These are phyloP conservation scores for Skeletonema costatum DNA, from an alignment of 108 stramenopile species.

Conservation along the genomic window DNA sequence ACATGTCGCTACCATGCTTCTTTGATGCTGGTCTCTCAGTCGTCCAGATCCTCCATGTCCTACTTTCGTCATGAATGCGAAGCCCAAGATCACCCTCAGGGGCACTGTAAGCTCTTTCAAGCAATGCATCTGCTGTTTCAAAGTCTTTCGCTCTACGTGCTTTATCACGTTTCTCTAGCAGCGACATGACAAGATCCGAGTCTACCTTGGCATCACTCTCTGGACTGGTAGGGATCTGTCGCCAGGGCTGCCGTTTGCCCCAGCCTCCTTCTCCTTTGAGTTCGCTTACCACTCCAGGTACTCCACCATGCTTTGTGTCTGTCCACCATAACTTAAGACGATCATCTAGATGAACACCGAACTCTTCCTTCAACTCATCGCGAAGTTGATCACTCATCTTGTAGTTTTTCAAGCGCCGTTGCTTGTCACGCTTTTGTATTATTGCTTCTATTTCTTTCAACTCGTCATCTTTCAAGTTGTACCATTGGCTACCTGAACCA, in stretches of 20 bases:
- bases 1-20: slow-evolving; percentile 20
- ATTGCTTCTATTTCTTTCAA: slow-evolving; percentile 45
- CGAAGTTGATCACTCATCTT: slow-evolving; percentile 70
- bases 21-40: slow-evolving; percentile 56
- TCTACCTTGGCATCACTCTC: slow-evolving; percentile 81
- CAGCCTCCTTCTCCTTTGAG: slow-evolving; percentile 85
- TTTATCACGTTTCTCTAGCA: slow-evolving; percentile 76
- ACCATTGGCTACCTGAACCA: slow-evolving; percentile 38
- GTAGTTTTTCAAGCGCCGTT: slow-evolving; percentile 64
- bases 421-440: slow-evolving; percentile 68
- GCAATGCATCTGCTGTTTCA: slow-evolving; percentile 65
- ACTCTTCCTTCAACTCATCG: slow-evolving; percentile 64
- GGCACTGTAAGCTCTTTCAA: slow-evolving; percentile 68
- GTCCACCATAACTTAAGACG: slow-evolving; percentile 86
- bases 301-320: slow-evolving; percentile 58
- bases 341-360: slow-evolving; percentile 79
- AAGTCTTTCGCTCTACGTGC: slow-evolving; percentile 84
- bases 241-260: slow-evolving; percentile 68
- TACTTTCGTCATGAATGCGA: slow-evolving; percentile 81
- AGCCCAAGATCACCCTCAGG: slow-evolving; percentile 68
- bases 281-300: slow-evolving; percentile 62
- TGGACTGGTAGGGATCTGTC: slow-evolving; percentile 80
- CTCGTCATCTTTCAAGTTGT: slow-evolving; percentile 47
- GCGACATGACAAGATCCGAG: slow-evolving; percentile 62
- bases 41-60: slow-evolving; percentile 89